A percentile compares a stretch with the other conserved stretches of the same genome.
Evolutionary conservation across 2,329 filamentous ascomycete species (phyloP).

Genomic region (Beauveria australis): DNA sequence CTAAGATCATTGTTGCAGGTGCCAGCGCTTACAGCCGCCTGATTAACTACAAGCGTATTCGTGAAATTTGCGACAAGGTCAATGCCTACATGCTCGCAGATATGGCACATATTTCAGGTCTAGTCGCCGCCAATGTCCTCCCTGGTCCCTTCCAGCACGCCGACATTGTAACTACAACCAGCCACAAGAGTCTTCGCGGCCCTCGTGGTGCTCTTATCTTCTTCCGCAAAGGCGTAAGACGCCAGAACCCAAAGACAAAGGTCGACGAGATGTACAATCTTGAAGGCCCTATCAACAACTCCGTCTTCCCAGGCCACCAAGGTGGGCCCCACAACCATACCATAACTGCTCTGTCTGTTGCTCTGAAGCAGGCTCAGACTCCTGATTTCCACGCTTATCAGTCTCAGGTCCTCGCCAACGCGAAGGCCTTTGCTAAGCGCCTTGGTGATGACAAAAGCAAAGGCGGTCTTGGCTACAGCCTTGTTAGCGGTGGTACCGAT

Average conservation of each 20-base stretch:
- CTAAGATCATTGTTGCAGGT: constrained; percentile 91
- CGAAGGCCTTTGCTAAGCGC: constrained; percentile 71
- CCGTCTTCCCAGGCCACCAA: constrained; percentile 96
- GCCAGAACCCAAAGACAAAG: constrained; percentile 75
- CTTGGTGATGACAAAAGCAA: constrained; percentile 61
- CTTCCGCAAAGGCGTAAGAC: constrained; percentile 86
- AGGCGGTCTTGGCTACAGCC: constrained; percentile 72
- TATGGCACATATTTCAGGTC: constrained; percentile 94
- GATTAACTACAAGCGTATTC: constrained; percentile 91
- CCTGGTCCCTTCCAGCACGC: constrained; percentile 82
- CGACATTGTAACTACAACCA: constrained; percentile 95
- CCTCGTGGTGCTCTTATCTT: constrained; percentile 97
- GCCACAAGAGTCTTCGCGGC: constrained; percentile 93
- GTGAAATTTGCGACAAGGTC: constrained; percentile 80
- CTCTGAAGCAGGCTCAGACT: constrained; percentile 84
- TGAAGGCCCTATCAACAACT: constrained; percentile 87
- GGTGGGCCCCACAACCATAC: constrained; percentile 99
- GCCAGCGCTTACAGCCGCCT: constrained; percentile 93
- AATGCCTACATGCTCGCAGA: constrained; percentile 90
- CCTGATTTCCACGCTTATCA: constrained; percentile 92
- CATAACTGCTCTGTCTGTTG: constrained; percentile 89
- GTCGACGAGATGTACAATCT: constrained; percentile 83
- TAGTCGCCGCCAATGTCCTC: constrained; percentile 86
- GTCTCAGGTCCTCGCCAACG: constrained; percentile 79
- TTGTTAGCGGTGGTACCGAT: constrained; percentile 92